A percentile compares a stretch with the other conserved stretches of the same genome.
These are phyloP conservation scores for Omphalotus guepiniiformis DNA, from an alignment of 768 basidiomycete species.

Conservation along the genomic window DNA sequence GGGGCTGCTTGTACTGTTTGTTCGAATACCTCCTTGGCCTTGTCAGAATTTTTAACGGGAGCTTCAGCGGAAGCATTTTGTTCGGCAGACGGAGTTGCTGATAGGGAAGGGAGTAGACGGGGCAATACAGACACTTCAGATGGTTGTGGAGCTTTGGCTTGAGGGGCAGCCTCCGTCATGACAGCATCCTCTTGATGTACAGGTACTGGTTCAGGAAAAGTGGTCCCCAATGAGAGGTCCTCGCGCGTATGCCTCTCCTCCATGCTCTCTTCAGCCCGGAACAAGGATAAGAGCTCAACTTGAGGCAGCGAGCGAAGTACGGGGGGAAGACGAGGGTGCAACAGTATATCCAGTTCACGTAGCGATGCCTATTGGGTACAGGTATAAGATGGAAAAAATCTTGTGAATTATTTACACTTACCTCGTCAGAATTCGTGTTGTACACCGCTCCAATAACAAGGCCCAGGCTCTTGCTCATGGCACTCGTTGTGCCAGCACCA, in stretches of 20 bases:
- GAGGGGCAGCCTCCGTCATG: constrained; percentile 6
- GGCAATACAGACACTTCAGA: not conserved
- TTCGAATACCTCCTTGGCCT: not conserved
- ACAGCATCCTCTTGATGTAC: constrained; percentile 6
- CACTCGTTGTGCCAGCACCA: constrained; percentile 49
- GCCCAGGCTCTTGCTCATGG: constrained; percentile 57
- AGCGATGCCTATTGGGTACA: not conserved
- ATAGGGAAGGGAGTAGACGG: not conserved
- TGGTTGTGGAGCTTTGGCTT: not conserved
- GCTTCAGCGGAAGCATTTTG: not conserved
- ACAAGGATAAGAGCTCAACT: constrained; percentile 57
- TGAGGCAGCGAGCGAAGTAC: constrained; percentile 63
- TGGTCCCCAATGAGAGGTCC: constrained; percentile 32
- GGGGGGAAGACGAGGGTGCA: constrained; percentile 81
- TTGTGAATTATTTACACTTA: too few species aligned
- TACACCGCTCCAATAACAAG: constrained; percentile 45
- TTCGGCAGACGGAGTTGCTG: not conserved
- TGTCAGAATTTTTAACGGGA: not conserved
- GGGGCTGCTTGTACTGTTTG: not conserved
- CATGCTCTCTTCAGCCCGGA: constrained; percentile 55
- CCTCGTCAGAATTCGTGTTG: constrained; percentile 22
- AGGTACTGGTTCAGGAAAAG: not conserved
- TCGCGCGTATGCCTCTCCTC: constrained; percentile 53
- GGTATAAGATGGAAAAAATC: too few species aligned
- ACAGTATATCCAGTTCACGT: constrained; percentile 49